Conservation (phyloP, 2,329 filamentous ascomycete genomes). For the Diaporthe velutina region DNA sequence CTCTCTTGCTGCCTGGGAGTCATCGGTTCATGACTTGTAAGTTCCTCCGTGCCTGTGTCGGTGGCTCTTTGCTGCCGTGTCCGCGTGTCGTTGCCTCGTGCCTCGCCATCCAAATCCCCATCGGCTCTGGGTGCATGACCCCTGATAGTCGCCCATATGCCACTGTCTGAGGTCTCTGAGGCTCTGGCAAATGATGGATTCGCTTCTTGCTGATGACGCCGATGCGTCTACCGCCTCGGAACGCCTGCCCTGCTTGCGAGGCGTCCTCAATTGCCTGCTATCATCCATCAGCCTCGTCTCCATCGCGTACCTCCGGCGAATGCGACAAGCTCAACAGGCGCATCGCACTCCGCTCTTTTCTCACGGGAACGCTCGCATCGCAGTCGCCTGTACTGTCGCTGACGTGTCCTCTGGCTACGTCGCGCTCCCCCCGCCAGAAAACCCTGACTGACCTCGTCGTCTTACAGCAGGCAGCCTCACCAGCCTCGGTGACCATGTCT, state of each 20-base stretch:
- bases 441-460: constrained; percentile 62
- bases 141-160: constrained; percentile 50
- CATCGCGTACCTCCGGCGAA: constrained; percentile 56
- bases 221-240: constrained; percentile 47
- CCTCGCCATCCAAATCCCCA: constrained; percentile 53
- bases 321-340: constrained; percentile 58
- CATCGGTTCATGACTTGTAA: constrained; percentile 65
- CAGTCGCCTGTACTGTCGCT: constrained; percentile 52
- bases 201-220: constrained; percentile 49
- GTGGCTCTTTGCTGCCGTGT: constrained; percentile 43
- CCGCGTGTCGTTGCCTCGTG: constrained; percentile 46
- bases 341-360: constrained; percentile 42
- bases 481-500: constrained; percentile 74
- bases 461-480: constrained; percentile 71
- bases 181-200: constrained; percentile 51
- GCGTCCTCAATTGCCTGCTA: constrained; percentile 59
- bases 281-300: constrained; percentile 62
- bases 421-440: constrained; percentile 49
- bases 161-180: constrained; percentile 43
- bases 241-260: constrained; percentile 42
- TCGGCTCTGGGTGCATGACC: constrained; percentile 50
- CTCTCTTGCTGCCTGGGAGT: constrained; percentile 52
- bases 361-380: constrained; percentile 44
- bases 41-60: constrained; percentile 50
- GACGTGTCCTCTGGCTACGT: constrained; percentile 42